Percentiles rank a stretch among this genome's conserved stretches.
Conservation (phyloP, 148 eudicot species). For the Rhododendron ferrugineum region DNA sequence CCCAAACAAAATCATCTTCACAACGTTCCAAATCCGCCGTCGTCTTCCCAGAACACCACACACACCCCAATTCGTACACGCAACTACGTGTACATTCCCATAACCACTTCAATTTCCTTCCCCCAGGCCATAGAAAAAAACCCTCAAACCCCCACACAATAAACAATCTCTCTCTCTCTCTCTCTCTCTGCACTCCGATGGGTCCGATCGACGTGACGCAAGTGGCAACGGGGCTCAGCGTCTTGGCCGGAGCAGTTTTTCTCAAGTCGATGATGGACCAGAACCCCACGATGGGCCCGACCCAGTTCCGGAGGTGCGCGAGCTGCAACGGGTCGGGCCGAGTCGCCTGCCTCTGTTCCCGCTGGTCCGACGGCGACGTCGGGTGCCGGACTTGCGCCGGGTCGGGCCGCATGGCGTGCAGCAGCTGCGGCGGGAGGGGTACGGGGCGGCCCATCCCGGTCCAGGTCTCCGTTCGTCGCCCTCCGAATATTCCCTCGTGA, state of each 20-base stretch:
- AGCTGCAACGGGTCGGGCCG: conserved; percentile 88
- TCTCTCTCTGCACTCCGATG: conserved; percentile 19
- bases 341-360: conserved; percentile 59
- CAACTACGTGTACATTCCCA: conserved; percentile 10
- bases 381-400: conserved; percentile 78
- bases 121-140: neutral
- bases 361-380: conserved; percentile 88
- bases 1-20: conserved; percentile 6
- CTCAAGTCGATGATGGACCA: conserved; percentile 64
- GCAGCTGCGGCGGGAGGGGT: conserved; percentile 84
- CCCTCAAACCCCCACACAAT: neutral
- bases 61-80: neutral
- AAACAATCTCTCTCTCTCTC: neutral
- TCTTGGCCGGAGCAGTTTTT: conserved; percentile 70
- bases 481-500: conserved; percentile 13
- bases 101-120: conserved; percentile 13
- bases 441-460: conserved; percentile 76
- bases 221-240: conserved; percentile 71
- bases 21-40: conserved; percentile 9
- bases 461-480: conserved; percentile 40
- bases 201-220: conserved; percentile 72
- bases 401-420: conserved; percentile 68
- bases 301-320: conserved; percentile 57
- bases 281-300: conserved; percentile 56
- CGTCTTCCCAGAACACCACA: neutral